phyloP scores from a whole-genome alignment of 352 stramenopile genomes.

The Globisporangium parvum region DNA sequence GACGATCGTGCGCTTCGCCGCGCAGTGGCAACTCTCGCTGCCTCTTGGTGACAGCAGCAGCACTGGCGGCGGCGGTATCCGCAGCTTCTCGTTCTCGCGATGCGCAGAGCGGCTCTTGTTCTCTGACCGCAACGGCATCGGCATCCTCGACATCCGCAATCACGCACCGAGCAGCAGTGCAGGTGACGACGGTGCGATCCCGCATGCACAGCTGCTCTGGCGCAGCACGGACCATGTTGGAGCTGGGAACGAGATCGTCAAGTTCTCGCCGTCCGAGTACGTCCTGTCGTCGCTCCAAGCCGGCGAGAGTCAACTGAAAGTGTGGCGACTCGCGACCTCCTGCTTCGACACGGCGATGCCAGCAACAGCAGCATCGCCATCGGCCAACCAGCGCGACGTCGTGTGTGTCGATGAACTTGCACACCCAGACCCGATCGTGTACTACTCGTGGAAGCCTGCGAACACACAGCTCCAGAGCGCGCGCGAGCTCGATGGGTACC shows the following conservation, averaged over 20 bases:
- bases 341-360: background rate
- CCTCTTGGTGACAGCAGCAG: conserved; percentile 1
- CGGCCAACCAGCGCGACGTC: conserved; percentile 7
- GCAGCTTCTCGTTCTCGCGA: conserved; percentile 57
- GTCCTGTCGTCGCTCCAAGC: conserved; percentile 51
- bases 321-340: conserved; percentile 48
- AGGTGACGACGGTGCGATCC: conserved; percentile 1
- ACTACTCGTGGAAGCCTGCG: conserved; percentile 77
- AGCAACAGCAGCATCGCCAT: background rate
- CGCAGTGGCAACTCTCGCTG: conserved; percentile 42
- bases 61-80: conserved; percentile 13
- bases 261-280: conserved; percentile 68
- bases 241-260: conserved; percentile 41
- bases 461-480: conserved; percentile 47
- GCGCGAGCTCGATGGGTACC: conserved; percentile 46
- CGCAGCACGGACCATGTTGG: conserved; percentile 15
- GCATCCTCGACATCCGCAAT: conserved; percentile 44
- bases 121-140: conserved; percentile 34
- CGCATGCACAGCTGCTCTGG: conserved; percentile 26
- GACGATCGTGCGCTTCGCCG: conserved; percentile 31
- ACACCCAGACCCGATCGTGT: conserved; percentile 64
- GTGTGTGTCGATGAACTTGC: conserved; percentile 30
- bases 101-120: conserved; percentile 55
- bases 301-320: conserved; percentile 27
- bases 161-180: conserved; percentile 2